Evolutionary conservation across 352 stramenopile genomes (phyloP), one percentile per base, ranked within the genome.

Genomic region (Globisporangium mamillatum): DNA sequence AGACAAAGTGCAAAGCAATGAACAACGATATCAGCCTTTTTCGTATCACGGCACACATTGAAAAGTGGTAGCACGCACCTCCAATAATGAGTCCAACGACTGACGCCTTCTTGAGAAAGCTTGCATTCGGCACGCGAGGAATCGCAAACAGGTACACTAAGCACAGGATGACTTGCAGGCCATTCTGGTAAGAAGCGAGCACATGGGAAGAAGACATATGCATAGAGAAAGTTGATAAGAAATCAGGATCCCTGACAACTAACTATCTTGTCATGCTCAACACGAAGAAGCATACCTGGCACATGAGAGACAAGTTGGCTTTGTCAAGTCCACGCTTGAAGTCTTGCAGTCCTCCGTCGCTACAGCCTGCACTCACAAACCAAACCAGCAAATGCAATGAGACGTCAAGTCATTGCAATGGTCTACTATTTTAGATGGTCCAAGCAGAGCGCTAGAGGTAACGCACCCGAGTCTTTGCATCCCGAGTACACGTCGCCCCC

Each of bases 401-500:
- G 34, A n/a, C 52, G 34, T 9, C 22, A 59, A 14, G 29, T 3
- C 14, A 18, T 36, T 32, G 32, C 16, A 18, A 38, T n/a, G 36
- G 12, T 16, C 36, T 4, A 44, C 41, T 34, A 24, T 66, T 22
- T 36, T 53, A 27, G 12, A 12, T n/a, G 14, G 16, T 29, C 16
- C 52, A 50, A 8, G 14, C 9, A 48, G 20, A 9, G n/a, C 14
- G 7, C 46, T 1, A 50, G 16, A 50, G 44, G 6, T n/a, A 27
- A 8, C 29, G 18, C 69, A 82, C 76, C 73, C 60, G 68, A 62
- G 34, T 80, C 58, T 44, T 88, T 91, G 79, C 86, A 93, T 29
- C 86, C 86, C 34, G 65, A 55, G 66, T 90, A 93, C 3, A 93
- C 86, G 58, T 89, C 79, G 16, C 75, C 76, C 6, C 79, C 82